Evolutionary conservation across 2,329 filamentous ascomycete species (phyloP), one percentile per base, ranked within the genome.

Genomic region (Conoideocrella luteorostrata): DNA sequence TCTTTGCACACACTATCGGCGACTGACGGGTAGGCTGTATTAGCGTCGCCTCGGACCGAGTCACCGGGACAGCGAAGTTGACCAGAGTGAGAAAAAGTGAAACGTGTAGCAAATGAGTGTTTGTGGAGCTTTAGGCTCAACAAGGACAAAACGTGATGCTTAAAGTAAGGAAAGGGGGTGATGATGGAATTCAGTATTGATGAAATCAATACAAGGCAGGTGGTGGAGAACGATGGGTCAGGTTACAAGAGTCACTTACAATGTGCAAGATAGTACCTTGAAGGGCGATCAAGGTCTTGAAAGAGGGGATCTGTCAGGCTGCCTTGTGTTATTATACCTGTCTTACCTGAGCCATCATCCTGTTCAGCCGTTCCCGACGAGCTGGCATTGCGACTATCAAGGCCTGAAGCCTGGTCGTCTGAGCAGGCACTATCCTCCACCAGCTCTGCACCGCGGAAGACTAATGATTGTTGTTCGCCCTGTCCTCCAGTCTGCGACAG

Each of bases 251-350:
- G 20, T 15, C 4, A 63, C 70, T 56, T 56, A 77, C 74, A 77
- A 46, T 77, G 72, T 29, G 66, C 61, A 33, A 77, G 59, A 54
- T 77, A 77, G 49, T 65, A 63, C 46, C 71, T 61, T 22, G 69
- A 68, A 34, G 61, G 62, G 17, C 50, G 58, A 49, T 70, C 67
- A 34, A 80, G 66, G 50, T 77, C 71, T 50, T 77, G 72, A 45
- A 80, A 67, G 36, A 80, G 51, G 11, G 77, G 77, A 54, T 81
- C 77, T 22, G 71, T 65, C 39, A 78, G 60, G 23, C 65, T 56
- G 13, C 53, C 46, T 12, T 17, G 22, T 6, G 35, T 20, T 6
- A 29, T 21, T 5, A 39, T 7, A 2, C n/a, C 12, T 12, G 24
- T 13, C 21, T 18, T 17, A 15, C 18, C 24, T 17, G 17, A 15